phyloP scores from a whole-genome alignment of 768 basidiomycete species.

The Leccinum boreale region DNA sequence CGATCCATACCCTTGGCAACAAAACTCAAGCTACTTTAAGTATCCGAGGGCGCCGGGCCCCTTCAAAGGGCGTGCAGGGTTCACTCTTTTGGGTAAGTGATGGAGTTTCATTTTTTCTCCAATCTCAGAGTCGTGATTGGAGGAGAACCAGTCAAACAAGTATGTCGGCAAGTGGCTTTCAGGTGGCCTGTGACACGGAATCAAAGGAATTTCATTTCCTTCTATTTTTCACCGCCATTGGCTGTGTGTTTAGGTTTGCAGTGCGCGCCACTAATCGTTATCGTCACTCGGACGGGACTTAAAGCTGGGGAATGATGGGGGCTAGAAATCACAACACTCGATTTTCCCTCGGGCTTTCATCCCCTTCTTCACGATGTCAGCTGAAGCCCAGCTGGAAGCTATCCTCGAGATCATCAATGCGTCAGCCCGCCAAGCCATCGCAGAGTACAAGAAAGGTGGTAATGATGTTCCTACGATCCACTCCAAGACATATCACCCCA shows the following conservation, averaged over 20 bases:
- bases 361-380: conserved; percentile 12
- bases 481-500: conserved; percentile 20
- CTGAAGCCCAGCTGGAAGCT: conserved; percentile 3
- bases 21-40: not conserved
- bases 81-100: not conserved
- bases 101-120: too few relatives aligned
- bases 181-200: not conserved
- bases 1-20: not conserved
- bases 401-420: conserved; percentile 32
- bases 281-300: not conserved
- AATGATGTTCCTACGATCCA: conserved; percentile 23
- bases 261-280: not conserved
- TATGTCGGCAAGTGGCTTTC: not conserved
- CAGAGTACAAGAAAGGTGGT: conserved; percentile 24
- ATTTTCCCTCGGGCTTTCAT: not conserved
- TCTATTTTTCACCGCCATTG: not conserved
- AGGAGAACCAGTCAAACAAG: not conserved
- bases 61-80: not conserved
- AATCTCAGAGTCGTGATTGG: not conserved
- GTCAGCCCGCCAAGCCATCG: conserved; percentile 24
- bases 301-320: not conserved
- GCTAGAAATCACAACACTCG: not conserved
- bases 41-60: not conserved
- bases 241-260: not conserved
- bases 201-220: not conserved